Evolutionary conservation across 352 stramenopile genomes (phyloP), one percentile per base, ranked within the genome.

Genomic region (Globisporangium spinosum): DNA sequence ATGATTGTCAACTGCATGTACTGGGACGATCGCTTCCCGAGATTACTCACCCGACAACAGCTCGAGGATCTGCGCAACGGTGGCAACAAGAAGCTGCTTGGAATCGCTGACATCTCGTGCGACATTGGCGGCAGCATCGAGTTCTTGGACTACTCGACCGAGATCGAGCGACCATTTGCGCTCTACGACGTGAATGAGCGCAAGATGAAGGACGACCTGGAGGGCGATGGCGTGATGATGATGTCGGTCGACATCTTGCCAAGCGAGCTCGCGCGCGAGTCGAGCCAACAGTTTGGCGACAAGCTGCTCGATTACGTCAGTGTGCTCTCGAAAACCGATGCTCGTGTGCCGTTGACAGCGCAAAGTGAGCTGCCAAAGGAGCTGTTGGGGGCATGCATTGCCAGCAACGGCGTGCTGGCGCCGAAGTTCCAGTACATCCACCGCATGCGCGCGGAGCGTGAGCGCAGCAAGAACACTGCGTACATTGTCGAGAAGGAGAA

Each of bases 1-100:
- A 95, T 98, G 70, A 73, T 99, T 25, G 82, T 98, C 56, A 98
- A 98, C 79, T 94, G 93, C 71, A 98, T 98, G 75, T 99, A 98
- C 78, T 99, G 97, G 97, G 96, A 99, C 64, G 82, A 97, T 59
- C 85, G 93, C 4, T 96, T 95, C 75, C 96, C 97, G 29, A 80
- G 95, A n/a, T 67, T 98, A 25, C 75, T 98, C 53, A 98, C 93
- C 9, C 93, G 95, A 53, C 70, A 97, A 58, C 89, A 98, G 68
- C 86, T 98, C 23, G 77, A 85, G 35, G 68, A 89, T 6, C 71
- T 98, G 62, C 82, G 73, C 64, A 77, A 65, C 9, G 64, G 68
- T 54, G 80, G 79, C 72, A 97, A 95, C 66, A 70, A 79, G 10
- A 95, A 96, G 62, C 78, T 98, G 38, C 73, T 97, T 27, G 89